Base-by-base conservation (phyloP, 129 eudicot species). In the Centrapalus pauciflorus region DNA sequence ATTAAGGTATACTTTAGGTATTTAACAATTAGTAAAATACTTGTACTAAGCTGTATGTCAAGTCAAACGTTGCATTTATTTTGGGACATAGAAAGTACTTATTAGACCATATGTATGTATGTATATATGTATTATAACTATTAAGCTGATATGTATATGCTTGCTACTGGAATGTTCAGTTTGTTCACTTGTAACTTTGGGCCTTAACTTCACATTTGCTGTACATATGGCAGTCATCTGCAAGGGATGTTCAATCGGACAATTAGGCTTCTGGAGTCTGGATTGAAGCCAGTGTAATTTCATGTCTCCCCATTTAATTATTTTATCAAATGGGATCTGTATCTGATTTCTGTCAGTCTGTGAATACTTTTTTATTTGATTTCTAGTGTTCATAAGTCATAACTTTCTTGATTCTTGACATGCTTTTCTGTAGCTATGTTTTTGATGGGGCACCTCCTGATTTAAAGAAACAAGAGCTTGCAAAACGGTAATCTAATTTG, bases 391-490 rank as follows among this genome's bases (percentile, higher is more conserved):
- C 43, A 25, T 14, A 52, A 49, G 5, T 46, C n/a, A n/a, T n/a
- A n/a, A n/a, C n/a, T n/a, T n/a, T n/a, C n/a, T n/a, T n/a, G n/a
- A n/a, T 26, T 63, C 20, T 30, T 11, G 41, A 3, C 1, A 61
- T 49, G 17, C 48, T 16, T 71, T 64, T 80, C 38, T 69, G 2
- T 12, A 92, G 96, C 6, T 92, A 92, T 71, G 98, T 92, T 20
- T 92, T 92, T 69, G 96, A 92, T 68, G 98, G 98, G 38, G 69
- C 85, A 70, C 98, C 98, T 49, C 98, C 98, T 0, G 95, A 88
- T 46, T 61, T 92, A 80, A 92, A 92, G 82, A 88, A 84, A 51
- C 87, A 92, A 92, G 96, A 92, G 77, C 98, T 92, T 65, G 96
- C 89, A 10, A 84, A 88, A 71, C 87, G 96, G 96, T 88, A 83